Evolutionary conservation across 257 asterid genomes (phyloP), one percentile per base, ranked within the genome.

Genomic region (Vinca minor): DNA sequence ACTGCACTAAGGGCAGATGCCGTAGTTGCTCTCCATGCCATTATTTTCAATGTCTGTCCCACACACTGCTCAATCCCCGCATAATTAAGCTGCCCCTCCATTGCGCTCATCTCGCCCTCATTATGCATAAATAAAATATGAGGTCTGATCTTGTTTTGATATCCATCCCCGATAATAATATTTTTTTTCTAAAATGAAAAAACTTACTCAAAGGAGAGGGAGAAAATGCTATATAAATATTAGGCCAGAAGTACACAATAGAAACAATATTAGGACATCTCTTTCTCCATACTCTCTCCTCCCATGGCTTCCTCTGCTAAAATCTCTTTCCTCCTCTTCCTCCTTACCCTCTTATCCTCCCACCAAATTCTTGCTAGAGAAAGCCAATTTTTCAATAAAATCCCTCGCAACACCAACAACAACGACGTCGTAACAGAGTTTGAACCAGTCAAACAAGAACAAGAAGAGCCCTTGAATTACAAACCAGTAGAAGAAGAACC

Each of bases 301-400:
- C 77, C 42, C 5, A 82, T 87, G 94, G 87, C 89, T 69, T 59
- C 70, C 76, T 28, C 67, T 3, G 74, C 86, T 82, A 81, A 74
- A 66, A 48, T 62, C 25, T 5, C 75, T 26, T 75, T 79, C 76
- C 53, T 86, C 70, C 59, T 88, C 76, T 73, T 87, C 77, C 72
- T 87, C 65, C 59, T 80, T 0, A 47, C 81, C 54, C 74, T 83
- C 66, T 39, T 80, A 3, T 74, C 67, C 44, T 76, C 81, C 1
- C 57, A 69, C 8, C 80, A 73, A 1, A 73, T 72, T 52, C 81
- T 84, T 53, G 98, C 96, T 47, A 78, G 97, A 62, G 98, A 84
- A 2, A 82, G 85, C 76, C 98, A 86, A 47, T 73, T 78, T 66
- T 91, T 91, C 85, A 83, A 80, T 91, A 91, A 88, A 77, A 41